Percentiles rank a stretch among this genome's conserved stretches.
These are phyloP conservation scores for Magnolia changhungtana DNA, from an alignment of 164 flowering plant genomes.

Conservation along the genomic window DNA sequence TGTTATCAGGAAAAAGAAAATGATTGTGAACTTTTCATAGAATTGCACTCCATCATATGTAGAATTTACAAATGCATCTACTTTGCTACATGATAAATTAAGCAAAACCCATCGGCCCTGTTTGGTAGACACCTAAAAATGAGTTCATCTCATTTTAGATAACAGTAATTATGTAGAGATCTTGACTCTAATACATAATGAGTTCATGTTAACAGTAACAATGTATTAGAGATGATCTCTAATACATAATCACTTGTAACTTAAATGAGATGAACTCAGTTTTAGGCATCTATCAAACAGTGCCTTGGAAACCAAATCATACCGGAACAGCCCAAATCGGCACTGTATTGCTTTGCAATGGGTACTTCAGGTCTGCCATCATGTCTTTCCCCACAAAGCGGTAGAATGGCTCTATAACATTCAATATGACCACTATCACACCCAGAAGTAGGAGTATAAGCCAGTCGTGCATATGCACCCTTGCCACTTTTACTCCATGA, in stretches of 20 bases:
- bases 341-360: slow-evolving; percentile 63
- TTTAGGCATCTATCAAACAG: background rate
- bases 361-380: slow-evolving; percentile 81
- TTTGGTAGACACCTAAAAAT: too few species aligned
- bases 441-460: slow-evolving; percentile 62
- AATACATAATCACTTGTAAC: too few species aligned
- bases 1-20: slow-evolving; percentile 18
- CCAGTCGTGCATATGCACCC: slow-evolving; percentile 65
- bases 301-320: slow-evolving; percentile 25
- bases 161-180: too few species aligned
- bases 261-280: too few species aligned
- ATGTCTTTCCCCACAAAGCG: slow-evolving; percentile 78
- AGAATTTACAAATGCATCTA: background rate
- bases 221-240: too few species aligned
- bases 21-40: background rate
- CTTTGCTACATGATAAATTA: too few species aligned
- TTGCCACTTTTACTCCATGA: slow-evolving; percentile 45
- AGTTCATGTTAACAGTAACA: too few species aligned
- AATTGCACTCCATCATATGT: background rate
- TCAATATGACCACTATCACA: slow-evolving; percentile 40
- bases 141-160: too few species aligned
- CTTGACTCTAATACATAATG: too few species aligned
- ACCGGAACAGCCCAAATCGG: slow-evolving; percentile 93
- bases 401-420: slow-evolving; percentile 61
- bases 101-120: too few species aligned